These are phyloP conservation scores for Triticum turgidum DNA, from an alignment of 176 grass and related monocot genomes.

Conservation along the genomic window DNA sequence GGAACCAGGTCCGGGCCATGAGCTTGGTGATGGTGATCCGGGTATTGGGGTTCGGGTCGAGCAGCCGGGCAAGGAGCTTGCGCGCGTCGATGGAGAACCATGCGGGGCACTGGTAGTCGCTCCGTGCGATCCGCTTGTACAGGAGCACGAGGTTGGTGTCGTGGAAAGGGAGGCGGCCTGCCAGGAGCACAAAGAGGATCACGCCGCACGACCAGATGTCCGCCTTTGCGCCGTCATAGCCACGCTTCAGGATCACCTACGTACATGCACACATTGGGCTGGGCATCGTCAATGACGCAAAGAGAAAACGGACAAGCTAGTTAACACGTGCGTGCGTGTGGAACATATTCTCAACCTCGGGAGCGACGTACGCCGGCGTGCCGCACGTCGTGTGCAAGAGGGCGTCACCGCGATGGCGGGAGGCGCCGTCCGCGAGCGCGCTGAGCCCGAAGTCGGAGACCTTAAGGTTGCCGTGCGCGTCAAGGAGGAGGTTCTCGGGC, in stretches of 20 bases:
- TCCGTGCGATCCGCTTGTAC: slow-evolving; percentile 74
- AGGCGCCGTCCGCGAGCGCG: slow-evolving; percentile 38
- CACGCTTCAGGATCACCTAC: slow-evolving; percentile 59
- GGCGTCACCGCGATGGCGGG: slow-evolving; percentile 50
- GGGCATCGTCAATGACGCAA: neutral
- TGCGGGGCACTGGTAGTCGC: slow-evolving; percentile 70
- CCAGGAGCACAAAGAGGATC: slow-evolving; percentile 82
- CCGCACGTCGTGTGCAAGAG: slow-evolving; percentile 89
- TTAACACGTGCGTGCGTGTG: neutral
- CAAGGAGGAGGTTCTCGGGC: slow-evolving; percentile 91
- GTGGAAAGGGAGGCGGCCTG: slow-evolving; percentile 78
- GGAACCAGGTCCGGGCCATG: slow-evolving; percentile 69
- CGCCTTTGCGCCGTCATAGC: slow-evolving; percentile 76
- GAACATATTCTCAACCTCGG: slow-evolving; percentile 35
- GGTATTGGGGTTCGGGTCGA: slow-evolving; percentile 76
- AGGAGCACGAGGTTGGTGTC: slow-evolving; percentile 55
- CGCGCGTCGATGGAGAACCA: slow-evolving; percentile 81
- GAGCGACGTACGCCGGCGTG: slow-evolving; percentile 90
- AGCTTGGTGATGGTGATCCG: slow-evolving; percentile 64
- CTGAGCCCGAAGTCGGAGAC: slow-evolving; percentile 90
- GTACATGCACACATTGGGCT: neutral
- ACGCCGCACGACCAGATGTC: slow-evolving; percentile 94
- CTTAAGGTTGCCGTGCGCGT: slow-evolving; percentile 79
- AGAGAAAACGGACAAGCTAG: neutral
- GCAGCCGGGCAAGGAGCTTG: slow-evolving; percentile 56